Percentiles rank a stretch among this genome's conserved stretches.
phyloP scores from a whole-genome alignment of 1,139 yeast species.

The Pichia sp. region DNA sequence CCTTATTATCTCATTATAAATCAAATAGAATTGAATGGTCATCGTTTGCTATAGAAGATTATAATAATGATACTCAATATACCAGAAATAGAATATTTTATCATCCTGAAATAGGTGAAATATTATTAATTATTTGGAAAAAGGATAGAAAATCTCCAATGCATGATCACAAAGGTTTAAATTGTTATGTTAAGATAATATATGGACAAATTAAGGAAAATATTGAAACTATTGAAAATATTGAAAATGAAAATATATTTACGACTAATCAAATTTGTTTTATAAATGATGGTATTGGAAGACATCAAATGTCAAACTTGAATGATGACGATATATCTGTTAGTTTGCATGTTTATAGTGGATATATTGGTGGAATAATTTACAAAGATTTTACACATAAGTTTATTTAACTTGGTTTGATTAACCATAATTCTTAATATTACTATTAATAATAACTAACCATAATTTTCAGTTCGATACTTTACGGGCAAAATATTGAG shows the following conservation, averaged over 20 bases:
- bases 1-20: too few species aligned
- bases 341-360: constrained; percentile 68
- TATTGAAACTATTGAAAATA: constrained; percentile 44
- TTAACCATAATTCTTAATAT: too few species aligned
- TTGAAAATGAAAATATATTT: constrained; percentile 36
- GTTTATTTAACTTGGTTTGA: too few species aligned
- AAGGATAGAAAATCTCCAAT: constrained; percentile 63
- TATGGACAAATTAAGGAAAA: constrained; percentile 44
- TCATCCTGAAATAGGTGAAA: constrained; percentile 39
- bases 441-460: too few species aligned
- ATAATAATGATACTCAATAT: too few species aligned
- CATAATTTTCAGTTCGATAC: constrained; percentile 20
- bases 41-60: too few species aligned
- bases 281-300: constrained; percentile 60
- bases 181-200: constrained; percentile 60
- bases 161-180: constrained; percentile 77
- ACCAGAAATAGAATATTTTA: too few species aligned
- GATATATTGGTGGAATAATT: neutral
- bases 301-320: constrained; percentile 58
- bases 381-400: constrained; percentile 2
- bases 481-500: constrained; percentile 24
- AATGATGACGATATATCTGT: constrained; percentile 51
- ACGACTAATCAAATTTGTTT: constrained; percentile 32
- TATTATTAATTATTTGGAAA: constrained; percentile 65
- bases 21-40: too few species aligned